These are phyloP conservation scores for Xylaria arbuscula DNA, from an alignment of 2,329 filamentous ascomycete genomes.

Conservation along the genomic window DNA sequence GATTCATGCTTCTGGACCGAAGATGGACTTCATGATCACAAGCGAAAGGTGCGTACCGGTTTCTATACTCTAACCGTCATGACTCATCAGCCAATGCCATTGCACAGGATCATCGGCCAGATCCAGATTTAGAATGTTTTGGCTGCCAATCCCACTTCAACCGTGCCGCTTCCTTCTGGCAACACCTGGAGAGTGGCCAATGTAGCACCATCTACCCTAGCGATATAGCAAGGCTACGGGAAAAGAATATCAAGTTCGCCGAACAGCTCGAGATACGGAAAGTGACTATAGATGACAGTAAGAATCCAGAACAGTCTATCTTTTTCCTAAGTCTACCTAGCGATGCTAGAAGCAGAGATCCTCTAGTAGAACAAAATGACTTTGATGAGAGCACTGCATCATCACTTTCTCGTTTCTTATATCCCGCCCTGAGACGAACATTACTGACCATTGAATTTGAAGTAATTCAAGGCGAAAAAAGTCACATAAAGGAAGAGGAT, in stretches of 20 bases:
- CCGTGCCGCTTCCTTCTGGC: conserved; percentile 54
- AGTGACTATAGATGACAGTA: conserved; percentile 20
- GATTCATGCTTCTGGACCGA: conserved; percentile 27
- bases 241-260: conserved; percentile 54
- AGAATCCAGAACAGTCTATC: not conserved
- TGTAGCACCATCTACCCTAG: conserved; percentile 54
- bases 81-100: conserved; percentile 1
- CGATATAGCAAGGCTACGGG: conserved; percentile 51
- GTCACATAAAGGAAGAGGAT: conserved; percentile 30
- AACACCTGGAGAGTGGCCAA: conserved; percentile 58
- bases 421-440: not conserved
- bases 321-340: not conserved
- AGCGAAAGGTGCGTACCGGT: conserved; percentile 33
- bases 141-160: conserved; percentile 57
- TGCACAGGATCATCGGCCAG: conserved; percentile 53
- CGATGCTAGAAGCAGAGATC: not conserved
- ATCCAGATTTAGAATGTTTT: conserved; percentile 59
- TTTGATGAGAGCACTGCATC: not conserved
- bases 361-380: not conserved
- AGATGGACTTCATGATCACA: conserved; percentile 34
- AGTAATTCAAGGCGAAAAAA: conserved; percentile 15
- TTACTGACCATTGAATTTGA: conserved; percentile 2
- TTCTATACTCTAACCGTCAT: conserved; percentile 13
- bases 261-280: conserved; percentile 38
- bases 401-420: not conserved